Base-by-base conservation (phyloP, 768 basidiomycete species). In the Russula foetens region DNA sequence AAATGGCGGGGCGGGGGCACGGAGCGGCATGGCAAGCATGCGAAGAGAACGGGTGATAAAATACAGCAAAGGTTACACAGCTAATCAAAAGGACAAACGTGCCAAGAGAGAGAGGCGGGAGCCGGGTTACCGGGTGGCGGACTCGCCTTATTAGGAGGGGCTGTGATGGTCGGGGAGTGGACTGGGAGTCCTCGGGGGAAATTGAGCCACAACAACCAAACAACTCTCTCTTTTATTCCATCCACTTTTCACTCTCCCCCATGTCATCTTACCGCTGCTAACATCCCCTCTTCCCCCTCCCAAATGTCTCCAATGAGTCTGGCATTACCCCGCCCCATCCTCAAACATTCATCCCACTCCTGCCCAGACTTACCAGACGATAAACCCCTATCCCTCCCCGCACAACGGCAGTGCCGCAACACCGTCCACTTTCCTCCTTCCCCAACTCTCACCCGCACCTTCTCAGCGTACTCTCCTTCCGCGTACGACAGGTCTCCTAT, bases 401-500 rank as follows among this genome's bases (percentile, higher is more conserved):
- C 50, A 4, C 35, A 48, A 9, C 58, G 38, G 47, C 57, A 55
- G 44, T 61, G 62, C 46, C 53, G 56, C 39, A 64, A 66, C 50
- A 61, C 26, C 56, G 76, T 87, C 72, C 84, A 81, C 64, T 72
- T 85, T 29, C 69, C 82, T 5, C 74, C 80, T 11, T 63, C 70
- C 31, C 67, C 72, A 17, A 56, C 67, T 29, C 70, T 77, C 63
- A 69, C 74, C 33, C 71, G 72, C 56, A 74, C 73, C 57, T 75
- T 77, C 68, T 67, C 69, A 31, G 78, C 79, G 17, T 71, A 79
- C 69, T 76, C 76, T 4, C 63, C 77, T 35, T 67, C 74, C 38
- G 69, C 75, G 8, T 92, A 92, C 74, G 90, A 92, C 76, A 86
- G 90, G 59, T 82, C 86, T 4, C 89, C 90, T 60, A 88, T 92